Base-by-base conservation (phyloP, 805 yeast species). In the Suhomyces sp. region DNA sequence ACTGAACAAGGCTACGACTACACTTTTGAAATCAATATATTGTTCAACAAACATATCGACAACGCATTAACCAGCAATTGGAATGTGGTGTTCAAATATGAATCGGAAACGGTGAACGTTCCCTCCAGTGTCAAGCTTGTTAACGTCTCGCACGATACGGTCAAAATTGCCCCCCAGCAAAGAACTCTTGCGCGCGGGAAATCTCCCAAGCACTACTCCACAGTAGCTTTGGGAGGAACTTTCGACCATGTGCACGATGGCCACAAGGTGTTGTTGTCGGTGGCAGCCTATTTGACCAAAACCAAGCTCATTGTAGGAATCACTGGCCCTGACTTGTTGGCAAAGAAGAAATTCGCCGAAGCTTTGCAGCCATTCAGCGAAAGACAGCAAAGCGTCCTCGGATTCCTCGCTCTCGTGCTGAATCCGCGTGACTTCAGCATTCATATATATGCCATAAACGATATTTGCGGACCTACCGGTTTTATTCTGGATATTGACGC, bases 241-340 rank as follows among this genome's bases (percentile, higher is more conserved):
- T 94, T 94, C 71, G 99, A 94, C 64, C 98, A 94, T 69, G 64
- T 94, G 35, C 99, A 94, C 60, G 96, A 87, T 63, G 99, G 98
- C 0, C 99, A 94, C 69, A 89, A 88, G 66, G 86, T 94, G 25
- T 73, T 94, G 24, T 74, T 94, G 8, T 84, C 94, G 0, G 75
- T 88, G 53, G 77, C 96, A 0, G 82, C 84, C 0, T 90, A 84
- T 61, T 57, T 89, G 6, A 76, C 96, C 0, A 60, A 68, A 2
- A 58, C 66, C 2, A 70, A 67, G 20, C 71, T 94, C 12, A 86
- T 93, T 46, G 76, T 94, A 6, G 99, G 99, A 0, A 74, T 94
- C 3, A 90, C 98, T 0, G 96, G 91, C 9, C 80, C 83, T 9
- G 82, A 82, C 48, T 69, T 94, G 39, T 74, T 94, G 45, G 76